These are phyloP conservation scores for Carpinus viminea DNA, from an alignment of 306 rosid species.

Conservation along the genomic window DNA sequence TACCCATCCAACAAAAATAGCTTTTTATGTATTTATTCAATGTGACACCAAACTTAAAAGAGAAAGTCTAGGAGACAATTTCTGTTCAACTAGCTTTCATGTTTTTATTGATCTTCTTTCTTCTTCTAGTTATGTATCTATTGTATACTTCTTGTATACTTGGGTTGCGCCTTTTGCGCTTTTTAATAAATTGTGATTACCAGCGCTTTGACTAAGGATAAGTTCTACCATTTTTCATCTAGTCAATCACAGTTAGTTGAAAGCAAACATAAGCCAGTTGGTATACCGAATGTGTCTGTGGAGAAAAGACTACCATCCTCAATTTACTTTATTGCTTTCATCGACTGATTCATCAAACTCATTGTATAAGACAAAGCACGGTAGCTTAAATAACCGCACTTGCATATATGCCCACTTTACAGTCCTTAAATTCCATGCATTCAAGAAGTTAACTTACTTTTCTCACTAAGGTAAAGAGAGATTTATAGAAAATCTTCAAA, in stretches of 20 bases:
- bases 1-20: not conserved
- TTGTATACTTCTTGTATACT: too few species aligned
- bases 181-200: too few species aligned
- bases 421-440: not conserved
- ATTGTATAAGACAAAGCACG: not conserved
- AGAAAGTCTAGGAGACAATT: not conserved
- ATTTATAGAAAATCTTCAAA: not conserved
- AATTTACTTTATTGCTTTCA: not conserved
- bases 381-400: not conserved
- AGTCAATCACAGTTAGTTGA: not conserved
- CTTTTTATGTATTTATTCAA: not conserved
- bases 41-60: not conserved
- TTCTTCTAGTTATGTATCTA: too few species aligned
- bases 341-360: not conserved
- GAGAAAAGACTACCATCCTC: not conserved
- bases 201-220: not conserved
- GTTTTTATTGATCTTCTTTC: too few species aligned
- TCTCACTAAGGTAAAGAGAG: not conserved
- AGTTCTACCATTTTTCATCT: not conserved
- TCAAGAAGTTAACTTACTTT: slow-evolving; percentile 1
- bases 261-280: not conserved
- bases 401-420: not conserved
- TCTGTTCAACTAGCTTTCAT: too few species aligned
- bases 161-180: too few species aligned
- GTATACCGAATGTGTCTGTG: not conserved